phyloP scores from a whole-genome alignment of 1,284 basidiomycete genomes.

The Clitocybe nebularis region DNA sequence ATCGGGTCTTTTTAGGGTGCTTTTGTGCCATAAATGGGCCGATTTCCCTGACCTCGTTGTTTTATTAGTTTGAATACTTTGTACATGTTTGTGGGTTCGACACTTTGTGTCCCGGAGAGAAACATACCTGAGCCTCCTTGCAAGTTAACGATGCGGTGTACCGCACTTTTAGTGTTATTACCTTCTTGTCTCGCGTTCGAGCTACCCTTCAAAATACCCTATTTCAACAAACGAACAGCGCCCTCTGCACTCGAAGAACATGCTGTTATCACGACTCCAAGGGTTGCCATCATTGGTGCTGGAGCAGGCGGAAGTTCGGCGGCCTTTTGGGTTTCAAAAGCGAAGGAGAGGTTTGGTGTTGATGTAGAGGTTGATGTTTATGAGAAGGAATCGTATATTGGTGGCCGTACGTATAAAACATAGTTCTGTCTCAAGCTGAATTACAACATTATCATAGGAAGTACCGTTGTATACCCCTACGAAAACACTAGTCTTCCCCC shows the following conservation, averaged over 20 bases:
- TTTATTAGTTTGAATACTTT: too few relatives aligned
- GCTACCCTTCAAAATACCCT: conserved; percentile 52
- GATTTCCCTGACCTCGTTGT: too few relatives aligned
- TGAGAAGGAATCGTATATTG: conserved; percentile 72
- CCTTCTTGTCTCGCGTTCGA: conserved; percentile 44
- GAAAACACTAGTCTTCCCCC: conserved; percentile 57
- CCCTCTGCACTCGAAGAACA: conserved; percentile 20
- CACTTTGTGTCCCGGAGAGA: too few relatives aligned
- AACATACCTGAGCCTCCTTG: too few relatives aligned
- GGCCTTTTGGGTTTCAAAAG: conserved; percentile 83
- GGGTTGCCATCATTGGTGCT: conserved; percentile 83
- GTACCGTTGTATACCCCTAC: conserved; percentile 77
- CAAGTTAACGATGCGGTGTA: conserved; percentile 19
- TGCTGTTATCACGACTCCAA: conserved; percentile 24
- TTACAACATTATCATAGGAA: conserved; percentile 43
- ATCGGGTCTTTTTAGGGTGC: too few relatives aligned
- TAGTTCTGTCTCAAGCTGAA: conserved; percentile 4
- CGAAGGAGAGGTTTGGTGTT: conserved; percentile 62
- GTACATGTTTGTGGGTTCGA: too few relatives aligned
- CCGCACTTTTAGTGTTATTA: conserved; percentile 29
- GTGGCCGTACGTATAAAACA: conserved; percentile 66
- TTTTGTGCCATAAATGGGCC: too few relatives aligned
- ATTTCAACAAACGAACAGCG: conserved; percentile 30
- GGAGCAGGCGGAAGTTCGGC: conserved; percentile 84
- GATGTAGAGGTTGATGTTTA: conserved; percentile 80